Evolutionary conservation across 2,329 filamentous ascomycete genomes (phyloP), one percentile per base, ranked within the genome.

Genomic region (Aspergillaceae sp.): DNA sequence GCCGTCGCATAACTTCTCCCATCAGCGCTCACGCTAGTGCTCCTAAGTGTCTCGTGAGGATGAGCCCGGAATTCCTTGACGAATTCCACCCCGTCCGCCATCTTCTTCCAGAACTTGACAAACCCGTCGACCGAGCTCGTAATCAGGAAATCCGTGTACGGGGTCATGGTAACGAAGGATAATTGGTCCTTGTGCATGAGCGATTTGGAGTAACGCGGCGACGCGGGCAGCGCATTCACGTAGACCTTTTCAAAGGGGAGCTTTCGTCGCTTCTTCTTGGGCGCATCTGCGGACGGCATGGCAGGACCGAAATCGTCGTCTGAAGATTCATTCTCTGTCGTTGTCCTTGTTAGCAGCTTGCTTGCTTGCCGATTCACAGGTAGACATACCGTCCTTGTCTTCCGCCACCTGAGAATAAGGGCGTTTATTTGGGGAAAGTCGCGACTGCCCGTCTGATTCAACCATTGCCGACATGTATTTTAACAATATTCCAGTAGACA

Each of bases 101-200:
- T 79, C 72, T 98, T 98, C 73, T 98, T 98, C 92, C 92, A 98
- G 66, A 98, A 98, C 68, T 98, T 98, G 56, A 97, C 91, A 0
- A 91, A 85, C n/a, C 94, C 94, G 63, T 98, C 92, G 38, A 87
- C 72, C 0, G 92, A 97, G 50, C 86, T 87, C 1, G 92, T 98
- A 51, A 98, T 92, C 34, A 98, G 75, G 63, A 98, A 98, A 56
- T 97, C 92, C 49, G 91, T 96, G 49, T 84, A 74, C 1, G 90
- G 90, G 1, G 94, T 95, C 65, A 95, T 83, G 8, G 84, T 94
- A 52, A 87, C 80, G 60, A 90, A 97, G 47, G 85, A 80, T 42
- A 98, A 71, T 69, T 95, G 89, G 56, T 98, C 92, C 71, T 91
- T 90, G 77, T 98, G 92, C 94, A 98, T 98, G 60, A 98, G 75